phyloP scores from a whole-genome alignment of 306 rosid species.

The Amphicarpaea edgeworthii region DNA sequence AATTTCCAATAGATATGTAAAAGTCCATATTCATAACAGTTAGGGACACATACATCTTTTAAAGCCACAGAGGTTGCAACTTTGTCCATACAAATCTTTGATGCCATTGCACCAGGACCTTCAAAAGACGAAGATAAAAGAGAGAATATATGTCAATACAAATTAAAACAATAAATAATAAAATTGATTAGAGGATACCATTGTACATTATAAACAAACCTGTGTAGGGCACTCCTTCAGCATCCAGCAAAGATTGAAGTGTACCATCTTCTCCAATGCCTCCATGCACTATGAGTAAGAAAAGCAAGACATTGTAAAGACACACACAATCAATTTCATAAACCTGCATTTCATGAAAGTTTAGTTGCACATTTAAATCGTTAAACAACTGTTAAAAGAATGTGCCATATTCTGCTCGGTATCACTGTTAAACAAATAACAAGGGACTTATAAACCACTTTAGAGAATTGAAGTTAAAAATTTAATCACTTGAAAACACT shows the following conservation, averaged over 20 bases:
- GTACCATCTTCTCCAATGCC: conserved; percentile 99
- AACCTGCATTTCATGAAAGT: conserved; percentile 16
- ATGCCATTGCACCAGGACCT: conserved; percentile 92
- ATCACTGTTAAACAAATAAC: conserved; percentile 24
- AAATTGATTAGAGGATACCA: conserved; percentile 28
- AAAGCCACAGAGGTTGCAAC: conserved; percentile 85
- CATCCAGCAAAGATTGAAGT: conserved; percentile 86
- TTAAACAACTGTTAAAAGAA: conserved; percentile 18
- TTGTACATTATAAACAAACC: conserved; percentile 57
- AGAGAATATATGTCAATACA: conserved; percentile 2
- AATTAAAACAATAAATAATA: background rate
- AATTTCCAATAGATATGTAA: background rate
- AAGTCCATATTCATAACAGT: background rate
- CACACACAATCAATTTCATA: conserved; percentile 29
- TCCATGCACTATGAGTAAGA: conserved; percentile 82
- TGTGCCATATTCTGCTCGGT: conserved; percentile 14
- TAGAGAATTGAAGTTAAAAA: conserved; percentile 2
- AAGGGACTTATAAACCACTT: background rate
- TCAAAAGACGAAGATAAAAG: conserved; percentile 43
- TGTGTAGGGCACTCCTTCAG: conserved; percentile 86
- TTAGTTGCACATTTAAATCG: conserved; percentile 8
- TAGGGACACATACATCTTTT: conserved; percentile 65
- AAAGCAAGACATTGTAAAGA: conserved; percentile 39
- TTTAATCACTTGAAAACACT: conserved; percentile 33
- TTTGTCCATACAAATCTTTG: conserved; percentile 93